Evolutionary conservation across 2,329 filamentous ascomycete genomes (phyloP), one percentile per base, ranked within the genome.

Genomic region (Epichloe glyceriae): DNA sequence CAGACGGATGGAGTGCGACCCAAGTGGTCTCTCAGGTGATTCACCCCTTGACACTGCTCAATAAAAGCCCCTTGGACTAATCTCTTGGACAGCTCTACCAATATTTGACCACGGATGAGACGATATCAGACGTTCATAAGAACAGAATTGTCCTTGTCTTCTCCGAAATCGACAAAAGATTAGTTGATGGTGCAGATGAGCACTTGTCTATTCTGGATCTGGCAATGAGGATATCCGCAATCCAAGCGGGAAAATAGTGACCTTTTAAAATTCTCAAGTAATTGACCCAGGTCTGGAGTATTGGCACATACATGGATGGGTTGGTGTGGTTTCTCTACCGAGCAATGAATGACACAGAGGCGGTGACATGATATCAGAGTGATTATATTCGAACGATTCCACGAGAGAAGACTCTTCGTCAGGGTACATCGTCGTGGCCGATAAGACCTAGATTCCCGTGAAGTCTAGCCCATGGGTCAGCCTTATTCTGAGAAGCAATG

Each of bases 181-280:
- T 98, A 45, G 85, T 95, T 5, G 94, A 99, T 66, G 93, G 93
- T 8, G 86, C 90, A 2, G 93, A 98, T 63, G 93, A 98, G 70
- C 91, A 98, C 64, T 72, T 98, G 22, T 88, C 87, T 1, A 85
- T 97, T 53, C 71, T 98, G 34, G 91, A 98, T 66, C 64, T 97
- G 56, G 77, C 85, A 6, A 73, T 97, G 62, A 82, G 87, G 61
- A 85, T 95, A 70, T 87, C 87, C 0, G 79, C 78, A 33, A 82
- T 93, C 52, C 63, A 95, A 64, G 74, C 73, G 41, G 72, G 72
- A 41, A 66, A 66, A 57, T 70, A 51, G 46, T 47, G 10, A 22
- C 11, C 4, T 45, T 43, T 39, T 17, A 15, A 45, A 19, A 37
- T 4, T 39, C 19, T 17, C 34, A 15, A 22, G 5, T 11, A 15